A percentile compares a stretch with the other conserved stretches of the same genome.
Conservation (phyloP, 2,329 filamentous ascomycete genomes). For the Ramichloridium luteum region DNA sequence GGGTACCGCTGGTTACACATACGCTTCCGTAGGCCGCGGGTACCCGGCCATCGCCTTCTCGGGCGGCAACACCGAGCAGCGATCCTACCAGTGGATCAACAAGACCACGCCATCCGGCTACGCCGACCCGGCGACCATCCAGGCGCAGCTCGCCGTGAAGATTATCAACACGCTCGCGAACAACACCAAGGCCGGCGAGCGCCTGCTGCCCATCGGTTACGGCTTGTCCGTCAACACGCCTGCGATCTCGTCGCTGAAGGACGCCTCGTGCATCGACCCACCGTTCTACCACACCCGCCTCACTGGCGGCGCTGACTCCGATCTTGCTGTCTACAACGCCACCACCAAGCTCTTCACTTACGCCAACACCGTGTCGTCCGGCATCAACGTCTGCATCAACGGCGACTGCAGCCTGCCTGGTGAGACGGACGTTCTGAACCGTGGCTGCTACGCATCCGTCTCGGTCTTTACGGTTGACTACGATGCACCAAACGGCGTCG, state of each 20-base stretch:
- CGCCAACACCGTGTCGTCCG: slow-evolving; percentile 28
- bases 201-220: slow-evolving; percentile 37
- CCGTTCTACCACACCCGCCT: slow-evolving; percentile 37
- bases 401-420: slow-evolving; percentile 40
- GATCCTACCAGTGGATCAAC: slow-evolving; percentile 35
- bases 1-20: slow-evolving; percentile 40
- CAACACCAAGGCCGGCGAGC: slow-evolving; percentile 22
- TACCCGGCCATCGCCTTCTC: slow-evolving; percentile 40
- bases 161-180: slow-evolving; percentile 35
- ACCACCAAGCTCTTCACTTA: slow-evolving; percentile 34
- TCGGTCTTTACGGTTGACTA: slow-evolving; percentile 41
- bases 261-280: slow-evolving; percentile 30
- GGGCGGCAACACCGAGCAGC: slow-evolving; percentile 30
- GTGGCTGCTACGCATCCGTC: slow-evolving; percentile 30
- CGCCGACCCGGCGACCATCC: slow-evolving; percentile 32
- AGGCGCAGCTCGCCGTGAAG: slow-evolving; percentile 32
- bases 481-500: slow-evolving; percentile 30
- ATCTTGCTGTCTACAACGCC: slow-evolving; percentile 34
- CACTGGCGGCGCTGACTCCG: slow-evolving; percentile 37
- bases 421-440: slow-evolving; percentile 37
- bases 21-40: slow-evolving; percentile 35
- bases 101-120: slow-evolving; percentile 23
- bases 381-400: slow-evolving; percentile 34
- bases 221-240: slow-evolving; percentile 41
- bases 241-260: slow-evolving; percentile 27